Percentiles rank a stretch among this genome's conserved stretches.
These are phyloP conservation scores for Pythium angustatum DNA, from an alignment of 352 stramenopile genomes.

Conservation along the genomic window DNA sequence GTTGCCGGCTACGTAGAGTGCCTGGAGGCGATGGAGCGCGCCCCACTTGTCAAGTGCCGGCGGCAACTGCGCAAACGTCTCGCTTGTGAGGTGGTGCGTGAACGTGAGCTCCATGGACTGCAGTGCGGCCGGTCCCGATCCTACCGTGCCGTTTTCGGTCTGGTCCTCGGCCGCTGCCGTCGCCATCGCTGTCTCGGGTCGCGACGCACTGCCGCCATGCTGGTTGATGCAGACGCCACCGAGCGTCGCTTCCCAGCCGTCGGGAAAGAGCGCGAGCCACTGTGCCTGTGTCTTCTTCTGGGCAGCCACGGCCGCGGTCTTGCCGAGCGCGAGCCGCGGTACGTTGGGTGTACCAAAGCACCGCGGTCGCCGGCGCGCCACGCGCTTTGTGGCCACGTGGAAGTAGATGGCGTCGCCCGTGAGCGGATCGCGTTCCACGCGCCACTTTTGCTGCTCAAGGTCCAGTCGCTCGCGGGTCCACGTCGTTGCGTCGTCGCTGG, in stretches of 20 bases:
- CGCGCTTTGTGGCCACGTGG: slow-evolving; percentile 43
- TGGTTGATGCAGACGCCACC: slow-evolving; percentile 21
- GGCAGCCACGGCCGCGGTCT: not conserved
- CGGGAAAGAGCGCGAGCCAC: slow-evolving; percentile 21
- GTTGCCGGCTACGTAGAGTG: slow-evolving; percentile 58
- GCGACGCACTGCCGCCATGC: not conserved
- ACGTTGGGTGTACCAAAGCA: slow-evolving; percentile 53
- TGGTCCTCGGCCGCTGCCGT: not conserved
- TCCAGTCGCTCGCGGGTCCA: slow-evolving; percentile 17
- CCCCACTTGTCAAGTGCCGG: slow-evolving; percentile 54
- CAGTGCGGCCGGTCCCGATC: slow-evolving; percentile 1
- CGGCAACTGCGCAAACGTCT: slow-evolving; percentile 41
- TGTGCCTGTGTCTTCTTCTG: slow-evolving; percentile 20
- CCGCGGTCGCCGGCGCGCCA: slow-evolving; percentile 50
- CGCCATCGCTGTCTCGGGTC: not conserved
- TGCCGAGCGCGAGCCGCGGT: slow-evolving; percentile 40
- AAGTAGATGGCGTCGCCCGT: slow-evolving; percentile 56
- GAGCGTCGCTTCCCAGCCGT: slow-evolving; percentile 27
- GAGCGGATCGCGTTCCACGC: slow-evolving; percentile 53
- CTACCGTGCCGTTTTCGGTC: too few relatives aligned
- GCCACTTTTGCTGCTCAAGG: slow-evolving; percentile 52
- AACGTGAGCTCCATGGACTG: slow-evolving; percentile 48
- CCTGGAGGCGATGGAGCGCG: slow-evolving; percentile 42
- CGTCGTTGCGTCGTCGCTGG: slow-evolving; percentile 9
- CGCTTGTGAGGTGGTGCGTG: slow-evolving; percentile 44